Evolutionary conservation across 139 green algal genomes (phyloP).

Genomic region (Klebsormidium nitens): DNA sequence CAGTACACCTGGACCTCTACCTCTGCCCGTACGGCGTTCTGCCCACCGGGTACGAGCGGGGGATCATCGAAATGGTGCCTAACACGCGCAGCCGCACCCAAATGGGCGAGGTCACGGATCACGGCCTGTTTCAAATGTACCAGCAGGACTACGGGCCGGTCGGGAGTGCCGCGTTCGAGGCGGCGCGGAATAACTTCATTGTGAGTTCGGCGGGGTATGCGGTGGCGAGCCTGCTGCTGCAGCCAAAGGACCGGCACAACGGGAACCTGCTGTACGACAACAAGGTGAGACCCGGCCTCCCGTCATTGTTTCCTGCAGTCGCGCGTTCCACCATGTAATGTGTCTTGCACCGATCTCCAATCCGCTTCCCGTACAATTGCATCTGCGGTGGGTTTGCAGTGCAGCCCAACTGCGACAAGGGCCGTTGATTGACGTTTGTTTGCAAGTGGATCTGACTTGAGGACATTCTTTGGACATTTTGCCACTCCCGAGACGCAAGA

Average conservation of each 20-base stretch:
- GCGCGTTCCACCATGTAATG: too few species aligned
- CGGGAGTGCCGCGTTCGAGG: slow-evolving; percentile 72
- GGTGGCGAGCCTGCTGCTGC: slow-evolving; percentile 56
- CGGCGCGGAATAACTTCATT: slow-evolving; percentile 84
- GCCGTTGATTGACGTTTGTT: too few species aligned
- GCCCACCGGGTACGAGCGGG: slow-evolving; percentile 90
- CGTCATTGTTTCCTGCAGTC: too few species aligned
- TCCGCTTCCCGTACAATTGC: too few species aligned
- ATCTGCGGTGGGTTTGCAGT: too few species aligned
- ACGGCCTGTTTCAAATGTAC: slow-evolving; percentile 91
- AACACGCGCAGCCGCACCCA: slow-evolving; percentile 64
- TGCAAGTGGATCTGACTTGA: too few species aligned
- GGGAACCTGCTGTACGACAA: slow-evolving; percentile 94
- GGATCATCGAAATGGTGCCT: slow-evolving; percentile 92
- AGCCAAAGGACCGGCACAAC: slow-evolving; percentile 94
- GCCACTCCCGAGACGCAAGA: too few species aligned
- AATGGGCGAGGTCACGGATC: slow-evolving; percentile 85
- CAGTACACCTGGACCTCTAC: slow-evolving; percentile 71
- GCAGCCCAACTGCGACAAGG: too few species aligned
- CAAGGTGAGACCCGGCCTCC: too few species aligned
- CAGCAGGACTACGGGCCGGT: slow-evolving; percentile 75
- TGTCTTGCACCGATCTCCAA: too few species aligned
- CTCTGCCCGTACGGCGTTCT: slow-evolving; percentile 92
- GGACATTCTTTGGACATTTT: too few species aligned
- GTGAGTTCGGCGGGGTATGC: slow-evolving; percentile 62